Evolutionary conservation across 2,329 filamentous ascomycete genomes (phyloP).

Genomic region (Zalaria sp.): DNA sequence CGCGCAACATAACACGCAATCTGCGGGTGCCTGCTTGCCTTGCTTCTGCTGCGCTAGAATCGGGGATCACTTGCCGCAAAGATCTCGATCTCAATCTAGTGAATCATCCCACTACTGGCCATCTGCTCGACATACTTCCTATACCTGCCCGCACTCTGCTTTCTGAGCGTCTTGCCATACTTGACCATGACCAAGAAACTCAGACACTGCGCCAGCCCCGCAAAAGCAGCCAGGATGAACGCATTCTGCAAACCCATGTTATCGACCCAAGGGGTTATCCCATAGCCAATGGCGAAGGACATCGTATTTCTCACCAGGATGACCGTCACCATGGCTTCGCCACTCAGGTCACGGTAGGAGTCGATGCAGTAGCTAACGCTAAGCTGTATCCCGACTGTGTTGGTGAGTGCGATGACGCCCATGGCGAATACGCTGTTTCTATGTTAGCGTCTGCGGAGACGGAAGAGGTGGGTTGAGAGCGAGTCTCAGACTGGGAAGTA

Average conservation of each 20-base stretch:
- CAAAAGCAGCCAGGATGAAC: conserved; percentile 28
- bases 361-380: conserved; percentile 35
- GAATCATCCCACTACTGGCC: conserved; percentile 11
- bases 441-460: conserved; percentile 8
- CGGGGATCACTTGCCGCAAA: too few relatives aligned
- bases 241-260: conserved; percentile 28
- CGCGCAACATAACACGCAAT: too few relatives aligned
- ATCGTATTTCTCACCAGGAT: conserved; percentile 37
- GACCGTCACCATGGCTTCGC: conserved; percentile 36
- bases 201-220: conserved; percentile 25
- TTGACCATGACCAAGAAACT: conserved; percentile 31
- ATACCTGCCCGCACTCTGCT: conserved; percentile 23
- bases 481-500: conserved; percentile 3
- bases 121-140: conserved; percentile 23
- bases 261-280: conserved; percentile 31
- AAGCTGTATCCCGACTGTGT: conserved; percentile 29
- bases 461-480: conserved; percentile 20
- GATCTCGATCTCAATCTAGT: conserved; percentile 4
- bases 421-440: conserved; percentile 35
- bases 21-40: too few relatives aligned
- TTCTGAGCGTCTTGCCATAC: conserved; percentile 32
- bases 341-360: conserved; percentile 32
- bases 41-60: too few relatives aligned
- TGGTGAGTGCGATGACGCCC: conserved; percentile 30
- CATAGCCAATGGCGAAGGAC: conserved; percentile 37